Percentiles rank a stretch among this genome's conserved stretches.
These are phyloP conservation scores for Suillus plorans DNA, from an alignment of 768 basidiomycete species.

Conservation along the genomic window DNA sequence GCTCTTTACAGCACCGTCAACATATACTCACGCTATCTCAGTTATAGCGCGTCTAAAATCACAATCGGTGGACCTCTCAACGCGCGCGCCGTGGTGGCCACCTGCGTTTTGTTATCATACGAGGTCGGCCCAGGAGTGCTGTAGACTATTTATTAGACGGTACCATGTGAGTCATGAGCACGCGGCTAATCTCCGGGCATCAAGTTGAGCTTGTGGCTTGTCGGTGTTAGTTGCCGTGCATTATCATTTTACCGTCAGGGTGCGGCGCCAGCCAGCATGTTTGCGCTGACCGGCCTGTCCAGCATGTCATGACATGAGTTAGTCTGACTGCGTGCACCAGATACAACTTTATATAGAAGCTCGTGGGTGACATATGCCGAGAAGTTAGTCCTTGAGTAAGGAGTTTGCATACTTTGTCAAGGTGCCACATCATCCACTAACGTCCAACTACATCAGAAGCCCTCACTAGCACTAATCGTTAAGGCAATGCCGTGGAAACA, in stretches of 20 bases:
- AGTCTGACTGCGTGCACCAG: too few species aligned
- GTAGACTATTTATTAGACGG: neutral
- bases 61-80: neutral
- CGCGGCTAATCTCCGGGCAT: neutral
- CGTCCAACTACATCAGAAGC: neutral
- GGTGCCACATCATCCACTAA: neutral
- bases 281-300: neutral
- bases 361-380: neutral
- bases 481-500: neutral
- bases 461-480: neutral
- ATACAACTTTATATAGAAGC: neutral
- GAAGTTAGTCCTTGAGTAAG: neutral
- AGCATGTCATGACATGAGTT: neutral
- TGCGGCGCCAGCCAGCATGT: neutral
- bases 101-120: too few species aligned
- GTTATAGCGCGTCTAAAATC: neutral
- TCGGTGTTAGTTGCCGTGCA: neutral
- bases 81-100: neutral
- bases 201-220: neutral
- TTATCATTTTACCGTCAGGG: neutral
- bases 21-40: neutral
- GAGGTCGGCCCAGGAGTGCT: too few species aligned
- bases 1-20: neutral
- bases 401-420: neutral
- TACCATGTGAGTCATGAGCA: neutral